Conservation (phyloP, 176 grass and related monocot species). For the Carex kokanica region DNA sequence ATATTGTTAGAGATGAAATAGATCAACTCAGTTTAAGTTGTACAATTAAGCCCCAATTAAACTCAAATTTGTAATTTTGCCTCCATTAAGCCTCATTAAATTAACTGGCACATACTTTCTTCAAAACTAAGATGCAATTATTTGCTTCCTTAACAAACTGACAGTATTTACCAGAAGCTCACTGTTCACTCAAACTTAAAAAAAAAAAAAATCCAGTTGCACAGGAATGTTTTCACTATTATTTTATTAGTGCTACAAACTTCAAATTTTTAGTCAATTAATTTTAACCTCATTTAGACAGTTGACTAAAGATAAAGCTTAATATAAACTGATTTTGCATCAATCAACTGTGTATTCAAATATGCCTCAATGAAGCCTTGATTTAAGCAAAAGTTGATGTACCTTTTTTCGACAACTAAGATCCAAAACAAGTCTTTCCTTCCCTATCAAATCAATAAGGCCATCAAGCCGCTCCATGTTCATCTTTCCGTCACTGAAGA, state of each 20-base stretch:
- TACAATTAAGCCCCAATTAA: neutral
- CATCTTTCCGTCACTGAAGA: slow-evolving; percentile 85
- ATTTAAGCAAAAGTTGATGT: neutral
- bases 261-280: neutral
- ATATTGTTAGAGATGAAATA: neutral
- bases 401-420: slow-evolving; percentile 96
- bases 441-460: slow-evolving; percentile 70
- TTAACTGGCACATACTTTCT: neutral
- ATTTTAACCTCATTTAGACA: neutral
- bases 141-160: neutral
- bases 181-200: neutral
- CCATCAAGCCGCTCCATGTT: slow-evolving; percentile 55
- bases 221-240: neutral
- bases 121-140: neutral
- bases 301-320: neutral
- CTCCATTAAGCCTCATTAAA: neutral
- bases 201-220: too few species aligned
- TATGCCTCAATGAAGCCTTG: neutral
- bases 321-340: slow-evolving; percentile 11
- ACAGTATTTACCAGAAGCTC: neutral
- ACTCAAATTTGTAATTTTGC: neutral
- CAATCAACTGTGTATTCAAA: neutral
- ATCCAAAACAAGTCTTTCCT: slow-evolving; percentile 80
- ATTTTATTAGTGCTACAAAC: neutral
- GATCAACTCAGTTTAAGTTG: neutral